phyloP scores from a whole-genome alignment of 495 filamentous ascomycete species.

The Podospora appendiculata region DNA sequence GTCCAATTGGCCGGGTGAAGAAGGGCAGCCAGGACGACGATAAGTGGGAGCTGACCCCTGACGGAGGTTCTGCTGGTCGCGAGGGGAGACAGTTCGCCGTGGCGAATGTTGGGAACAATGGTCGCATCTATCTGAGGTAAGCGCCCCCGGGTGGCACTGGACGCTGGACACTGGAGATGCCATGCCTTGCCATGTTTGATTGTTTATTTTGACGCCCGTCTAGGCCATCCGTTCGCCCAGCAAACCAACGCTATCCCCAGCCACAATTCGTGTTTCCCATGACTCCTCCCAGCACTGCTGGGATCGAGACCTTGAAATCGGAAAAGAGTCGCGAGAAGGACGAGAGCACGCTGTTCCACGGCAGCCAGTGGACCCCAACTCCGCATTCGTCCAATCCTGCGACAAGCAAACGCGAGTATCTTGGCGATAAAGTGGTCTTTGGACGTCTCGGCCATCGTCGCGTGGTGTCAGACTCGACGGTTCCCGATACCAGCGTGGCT shows the following conservation, averaged over 20 bases:
- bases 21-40: conserved; percentile 28
- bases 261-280: conserved; percentile 52
- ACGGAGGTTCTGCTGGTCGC: conserved; percentile 42
- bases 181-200: background rate
- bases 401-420: conserved; percentile 11
- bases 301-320: conserved; percentile 36
- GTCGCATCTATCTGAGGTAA: conserved; percentile 90
- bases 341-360: conserved; percentile 15
- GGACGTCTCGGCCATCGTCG: conserved; percentile 36
- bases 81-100: conserved; percentile 82
- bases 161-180: too few relatives aligned
- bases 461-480: conserved; percentile 42
- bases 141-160: background rate
- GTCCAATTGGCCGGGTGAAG: conserved; percentile 13
- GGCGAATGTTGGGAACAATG: conserved; percentile 88
- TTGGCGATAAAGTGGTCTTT: conserved; percentile 20
- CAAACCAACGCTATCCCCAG: conserved; percentile 50
- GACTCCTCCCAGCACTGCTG: conserved; percentile 49
- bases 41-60: conserved; percentile 41
- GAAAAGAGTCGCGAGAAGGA: conserved; percentile 33
- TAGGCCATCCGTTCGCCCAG: conserved; percentile 54
- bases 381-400: conserved; percentile 26
- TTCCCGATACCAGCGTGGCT: conserved; percentile 36
- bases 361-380: conserved; percentile 33
- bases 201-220: conserved; percentile 7